These are phyloP conservation scores for Russula foetens DNA, from an alignment of 768 basidiomycete genomes.

Conservation along the genomic window DNA sequence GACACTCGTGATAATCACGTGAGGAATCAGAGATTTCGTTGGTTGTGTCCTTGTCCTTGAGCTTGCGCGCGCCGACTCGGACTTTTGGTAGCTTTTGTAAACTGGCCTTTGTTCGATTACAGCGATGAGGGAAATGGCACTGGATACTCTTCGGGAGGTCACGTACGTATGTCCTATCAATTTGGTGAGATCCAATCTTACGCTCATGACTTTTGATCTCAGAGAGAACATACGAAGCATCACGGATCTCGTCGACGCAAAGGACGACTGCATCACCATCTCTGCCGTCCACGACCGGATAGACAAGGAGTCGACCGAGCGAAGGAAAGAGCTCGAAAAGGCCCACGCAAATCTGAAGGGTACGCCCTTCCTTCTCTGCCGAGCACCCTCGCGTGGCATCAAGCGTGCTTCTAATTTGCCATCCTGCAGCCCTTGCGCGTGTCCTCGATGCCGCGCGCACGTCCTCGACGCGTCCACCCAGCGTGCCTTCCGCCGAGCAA, in stretches of 20 bases:
- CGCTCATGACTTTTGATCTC: neutral
- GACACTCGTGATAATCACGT: slow-evolving; percentile 13
- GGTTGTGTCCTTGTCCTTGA: too few relatives aligned
- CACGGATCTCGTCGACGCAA: slow-evolving; percentile 65
- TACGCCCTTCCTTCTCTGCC: slow-evolving; percentile 21
- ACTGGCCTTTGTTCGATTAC: neutral
- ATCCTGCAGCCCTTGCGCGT: slow-evolving; percentile 47
- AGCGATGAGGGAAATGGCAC: neutral
- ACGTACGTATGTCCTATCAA: neutral
- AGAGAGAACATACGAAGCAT: slow-evolving; percentile 67
- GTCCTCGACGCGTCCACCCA: slow-evolving; percentile 61
- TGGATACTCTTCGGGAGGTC: slow-evolving; percentile 11
- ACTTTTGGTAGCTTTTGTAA: too few relatives aligned
- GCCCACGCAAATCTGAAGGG: slow-evolving; percentile 59
- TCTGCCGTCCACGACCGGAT: slow-evolving; percentile 67
- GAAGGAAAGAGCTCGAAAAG: slow-evolving; percentile 63
- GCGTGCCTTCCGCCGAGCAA: slow-evolving; percentile 58
- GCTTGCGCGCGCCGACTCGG: too few relatives aligned
- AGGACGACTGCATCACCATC: slow-evolving; percentile 72
- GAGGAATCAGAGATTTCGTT: neutral
- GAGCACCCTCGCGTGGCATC: too few relatives aligned
- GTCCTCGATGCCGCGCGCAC: slow-evolving; percentile 59
- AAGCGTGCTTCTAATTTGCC: too few relatives aligned
- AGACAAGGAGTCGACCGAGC: slow-evolving; percentile 43
- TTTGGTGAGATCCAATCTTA: too few relatives aligned